Evolutionary conservation across 441 rosid genomes (phyloP), one percentile per base, ranked within the genome.

Genomic region (Kokia cookei): DNA sequence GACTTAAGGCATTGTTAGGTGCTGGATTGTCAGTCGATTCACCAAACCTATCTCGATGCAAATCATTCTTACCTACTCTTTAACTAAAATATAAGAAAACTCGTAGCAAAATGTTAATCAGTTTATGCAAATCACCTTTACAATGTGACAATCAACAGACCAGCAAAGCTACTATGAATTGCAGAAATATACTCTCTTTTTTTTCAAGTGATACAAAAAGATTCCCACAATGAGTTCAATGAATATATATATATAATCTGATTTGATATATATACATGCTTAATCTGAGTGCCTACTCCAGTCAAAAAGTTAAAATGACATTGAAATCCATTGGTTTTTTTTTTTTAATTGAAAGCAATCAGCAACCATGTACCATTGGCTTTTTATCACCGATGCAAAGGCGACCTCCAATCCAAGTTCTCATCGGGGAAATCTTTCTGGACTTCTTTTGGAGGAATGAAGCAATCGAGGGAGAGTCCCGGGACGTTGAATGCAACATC

Each of bases 401-500:
- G 73, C 12, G 81, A 82, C 29, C 75, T 71, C 84, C 85, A 81
- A 24, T 83, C 85, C 50, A 77, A 76, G 13, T 65, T 81, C 69
- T 86, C 86, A 11, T 81, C 81, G 0, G 78, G 83, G 59, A 35
- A 76, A 58, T 84, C 84, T 64, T 78, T 90, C 61, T 85, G 85
- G 35, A 83, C 85, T 67, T 94, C 97, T 65, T 84, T 84, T 5
- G 97, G 99, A 81, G 97, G 93, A 50, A 94, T 92, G 78, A 94
- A 94, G 77, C 92, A 91, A 77, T 94, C 99, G 50, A 75, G 50
- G 1, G 97, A 92, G 12, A 94, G 80, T 1, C 99, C 99, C 1
- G 85, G 88, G 2, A 94, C 97, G 15, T 94, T 87, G 65, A 94
- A 94, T 1, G 92, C 97, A 14, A 92, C 80, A 80, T 94, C 99